These are phyloP conservation scores for Apiospora aurea DNA, from an alignment of 2,329 filamentous ascomycete species.

Conservation along the genomic window DNA sequence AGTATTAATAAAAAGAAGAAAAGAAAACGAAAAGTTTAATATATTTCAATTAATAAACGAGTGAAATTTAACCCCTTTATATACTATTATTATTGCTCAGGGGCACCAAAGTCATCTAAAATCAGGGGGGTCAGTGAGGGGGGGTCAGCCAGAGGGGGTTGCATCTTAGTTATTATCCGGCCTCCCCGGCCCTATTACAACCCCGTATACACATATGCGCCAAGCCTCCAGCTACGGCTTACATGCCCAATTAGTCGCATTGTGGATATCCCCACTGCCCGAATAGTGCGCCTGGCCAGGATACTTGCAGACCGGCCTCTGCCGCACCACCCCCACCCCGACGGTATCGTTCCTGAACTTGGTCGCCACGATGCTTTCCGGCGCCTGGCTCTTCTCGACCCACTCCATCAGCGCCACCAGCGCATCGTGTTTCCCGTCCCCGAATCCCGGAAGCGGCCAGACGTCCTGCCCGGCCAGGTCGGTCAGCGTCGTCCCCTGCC, in stretches of 20 bases:
- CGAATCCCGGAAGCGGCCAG: slow-evolving; percentile 38
- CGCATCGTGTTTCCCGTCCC: slow-evolving; percentile 34
- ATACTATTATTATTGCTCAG: too few relatives aligned
- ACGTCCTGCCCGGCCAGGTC: slow-evolving; percentile 23
- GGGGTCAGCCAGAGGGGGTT: too few relatives aligned
- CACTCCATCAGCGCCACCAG: slow-evolving; percentile 50
- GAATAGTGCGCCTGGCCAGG: slow-evolving; percentile 1
- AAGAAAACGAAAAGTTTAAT: too few relatives aligned
- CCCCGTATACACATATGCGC: not conserved
- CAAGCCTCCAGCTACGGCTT: not conserved
- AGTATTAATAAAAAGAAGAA: too few relatives aligned
- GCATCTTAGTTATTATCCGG: not conserved
- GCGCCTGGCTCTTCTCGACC: slow-evolving; percentile 50
- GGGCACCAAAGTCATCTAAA: too few relatives aligned
- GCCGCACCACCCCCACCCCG: not conserved
- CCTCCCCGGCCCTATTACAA: not conserved
- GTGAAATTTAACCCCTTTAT: too few relatives aligned
- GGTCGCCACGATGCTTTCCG: slow-evolving; percentile 25
- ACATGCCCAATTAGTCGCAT: not conserved
- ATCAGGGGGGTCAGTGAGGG: too few relatives aligned
- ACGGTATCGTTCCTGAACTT: slow-evolving; percentile 25
- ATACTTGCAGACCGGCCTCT: slow-evolving; percentile 24
- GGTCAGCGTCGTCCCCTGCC: slow-evolving; percentile 32
- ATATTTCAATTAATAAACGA: too few relatives aligned
- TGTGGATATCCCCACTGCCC: not conserved